Evolutionary conservation across 192 early-diverging fungal genomes (phyloP).

Genomic region (Mortierella claussenii): DNA sequence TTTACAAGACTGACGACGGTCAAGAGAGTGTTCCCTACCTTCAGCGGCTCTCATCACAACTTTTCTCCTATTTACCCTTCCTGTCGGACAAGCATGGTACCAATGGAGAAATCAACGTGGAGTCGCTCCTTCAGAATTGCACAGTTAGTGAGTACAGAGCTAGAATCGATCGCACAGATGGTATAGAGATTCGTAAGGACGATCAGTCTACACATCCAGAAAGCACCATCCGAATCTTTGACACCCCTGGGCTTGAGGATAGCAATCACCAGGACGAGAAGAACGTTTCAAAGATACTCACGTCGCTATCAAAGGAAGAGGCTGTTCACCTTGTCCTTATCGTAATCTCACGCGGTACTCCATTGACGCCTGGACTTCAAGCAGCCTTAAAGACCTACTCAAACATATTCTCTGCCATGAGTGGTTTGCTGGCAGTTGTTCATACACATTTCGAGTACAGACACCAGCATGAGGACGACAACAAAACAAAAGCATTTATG

Average conservation of each 20-base stretch:
- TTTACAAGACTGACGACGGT: neutral
- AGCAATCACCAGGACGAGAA: constrained; percentile 11
- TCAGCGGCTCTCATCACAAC: neutral
- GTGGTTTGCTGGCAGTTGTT: constrained; percentile 2
- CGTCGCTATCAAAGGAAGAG: neutral
- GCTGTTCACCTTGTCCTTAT: constrained; percentile 21
- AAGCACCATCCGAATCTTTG: constrained; percentile 11
- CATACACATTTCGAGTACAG: constrained; percentile 6
- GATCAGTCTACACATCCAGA: neutral
- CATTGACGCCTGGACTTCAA: constrained; percentile 6
- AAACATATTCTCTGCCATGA: constrained; percentile 13
- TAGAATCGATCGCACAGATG: constrained; percentile 1
- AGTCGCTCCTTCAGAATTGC: neutral
- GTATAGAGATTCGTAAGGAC: neutral
- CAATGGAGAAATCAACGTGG: neutral
- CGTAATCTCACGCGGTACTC: neutral
- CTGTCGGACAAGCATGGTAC: neutral
- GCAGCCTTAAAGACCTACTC: constrained; percentile 3
- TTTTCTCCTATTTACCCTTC: neutral
- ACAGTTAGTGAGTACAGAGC: neutral
- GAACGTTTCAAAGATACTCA: constrained; percentile 18
- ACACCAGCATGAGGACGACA: neutral
- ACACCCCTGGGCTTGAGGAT: constrained; percentile 25
- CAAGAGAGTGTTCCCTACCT: neutral
- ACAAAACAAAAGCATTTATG: neutral